Conservation (phyloP, 1,139 yeast genomes). For the Pichia sp. region DNA sequence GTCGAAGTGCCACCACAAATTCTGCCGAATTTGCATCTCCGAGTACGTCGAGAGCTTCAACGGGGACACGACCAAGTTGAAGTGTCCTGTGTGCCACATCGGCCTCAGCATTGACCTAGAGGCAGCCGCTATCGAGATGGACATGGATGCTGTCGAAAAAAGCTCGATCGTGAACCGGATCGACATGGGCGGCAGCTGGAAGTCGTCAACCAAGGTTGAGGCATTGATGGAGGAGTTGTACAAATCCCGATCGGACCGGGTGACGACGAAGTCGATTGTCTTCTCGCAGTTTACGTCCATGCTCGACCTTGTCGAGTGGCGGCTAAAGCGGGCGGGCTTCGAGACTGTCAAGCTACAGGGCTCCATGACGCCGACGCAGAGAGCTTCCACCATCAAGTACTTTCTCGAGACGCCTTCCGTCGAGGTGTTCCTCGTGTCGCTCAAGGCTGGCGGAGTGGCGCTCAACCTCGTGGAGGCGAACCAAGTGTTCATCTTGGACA, state of each 20-base stretch:
- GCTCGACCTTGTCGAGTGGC: constrained; percentile 94
- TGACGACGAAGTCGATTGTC: constrained; percentile 90
- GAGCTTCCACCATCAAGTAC: constrained; percentile 84
- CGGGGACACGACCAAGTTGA: constrained; percentile 55
- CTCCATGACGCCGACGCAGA: constrained; percentile 91
- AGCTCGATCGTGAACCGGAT: constrained; percentile 88
- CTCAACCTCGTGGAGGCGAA: constrained; percentile 94
- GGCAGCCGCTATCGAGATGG: constrained; percentile 82
- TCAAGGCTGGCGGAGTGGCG: constrained; percentile 99
- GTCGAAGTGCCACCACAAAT: constrained; percentile 87
- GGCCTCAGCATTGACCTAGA: constrained; percentile 84
- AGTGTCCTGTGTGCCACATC: constrained; percentile 96
- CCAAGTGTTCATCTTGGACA: constrained; percentile 90
- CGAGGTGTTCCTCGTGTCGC: constrained; percentile 87
- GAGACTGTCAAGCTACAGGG: constrained; percentile 92
- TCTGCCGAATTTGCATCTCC: constrained; percentile 85
- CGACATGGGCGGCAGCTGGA: constrained; percentile 82
- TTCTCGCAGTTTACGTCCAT: constrained; percentile 96
- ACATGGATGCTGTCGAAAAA: constrained; percentile 58
- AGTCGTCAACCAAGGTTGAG: constrained; percentile 92
- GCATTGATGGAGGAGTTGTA: constrained; percentile 92
- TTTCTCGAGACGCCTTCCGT: constrained; percentile 91
- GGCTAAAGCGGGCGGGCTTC: constrained; percentile 89
- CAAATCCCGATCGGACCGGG: constrained; percentile 76
- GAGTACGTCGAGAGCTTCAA: constrained; percentile 84